Base-by-base conservation (phyloP, 2,329 filamentous ascomycete genomes). In the Ramularia endophylla region DNA sequence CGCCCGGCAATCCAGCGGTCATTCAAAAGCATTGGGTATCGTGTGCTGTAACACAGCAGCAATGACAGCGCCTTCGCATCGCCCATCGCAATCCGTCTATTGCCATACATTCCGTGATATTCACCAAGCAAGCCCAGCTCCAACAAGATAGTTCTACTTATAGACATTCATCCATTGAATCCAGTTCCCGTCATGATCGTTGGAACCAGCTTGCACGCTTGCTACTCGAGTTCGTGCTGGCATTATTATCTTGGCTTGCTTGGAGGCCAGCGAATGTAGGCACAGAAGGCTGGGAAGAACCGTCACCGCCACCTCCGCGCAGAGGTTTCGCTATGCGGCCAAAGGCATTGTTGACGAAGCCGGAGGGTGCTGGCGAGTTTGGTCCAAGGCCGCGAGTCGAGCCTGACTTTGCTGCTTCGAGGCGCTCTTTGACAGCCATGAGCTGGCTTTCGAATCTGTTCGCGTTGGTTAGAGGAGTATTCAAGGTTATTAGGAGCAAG, bases 401-500 rank as follows among this genome's bases (percentile, higher is more conserved):
- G 58, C 89, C 87, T 36, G 83, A 80, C 69, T 97, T 98, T 64
- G 89, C 92, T 38, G 87, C 85, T 69, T 98, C 92, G 53, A 98
- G 83, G 49, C 92, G 86, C 65, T 98, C 92, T 74, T 97, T 98
- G 68, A 98, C 92, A 38, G 89, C 88, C 31, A 88, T 85, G 63
- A 98, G 85, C 70, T 98, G 92, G 27, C 87, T 83, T 73, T 98
- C 92, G 73, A 98, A 98, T 65, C 92, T 97, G 63, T 30, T 29
- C 20, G 15, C 28, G 52, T 50, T 50, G 49, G 40, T 49, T 28
- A 43, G 31, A 18, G 20, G 25, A 29, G 15, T 19, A 9, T 43
- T 11, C 28, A 16, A 20, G 27, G 34, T 12, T 12, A 25, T 30
- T 15, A 22, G 15, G 9, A 6, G 8, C n/a, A 8, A 17, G 19